Evolutionary conservation across 805 yeast species (phyloP), one percentile per base, ranked within the genome.

Genomic region (Candida alai): DNA sequence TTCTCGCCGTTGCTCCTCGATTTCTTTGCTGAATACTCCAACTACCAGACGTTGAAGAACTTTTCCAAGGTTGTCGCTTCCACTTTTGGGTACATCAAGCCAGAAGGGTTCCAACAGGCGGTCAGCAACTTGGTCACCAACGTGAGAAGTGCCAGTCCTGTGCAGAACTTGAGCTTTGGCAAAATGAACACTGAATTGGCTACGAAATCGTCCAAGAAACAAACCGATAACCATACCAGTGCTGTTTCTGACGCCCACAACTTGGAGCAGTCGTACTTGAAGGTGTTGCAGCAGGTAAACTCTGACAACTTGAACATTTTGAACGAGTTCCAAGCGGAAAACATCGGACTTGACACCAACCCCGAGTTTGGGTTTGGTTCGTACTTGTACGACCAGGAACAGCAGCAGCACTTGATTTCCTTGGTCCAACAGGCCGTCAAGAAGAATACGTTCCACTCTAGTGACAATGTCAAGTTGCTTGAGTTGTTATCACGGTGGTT

Each of bases 361-460:
- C 97, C 97, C 16, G 97, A 88, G 60, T 89, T 66, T 52, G 96
- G 96, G 6, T 85, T 74, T 46, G 97, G 97, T 57, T 62, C 75
- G 18, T 87, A 70, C 53, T 59, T 88, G 46, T 74, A 72, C 33
- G 62, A 62, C 24, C 73, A 76, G 47, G 77, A 77, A 45, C 69
- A 73, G 42, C 72, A 74, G 35, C 50, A 56, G 18, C 57, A 61
- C 18, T 65, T 81, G 43, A 47, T 73, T 11, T 50, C 57, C 7
- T 51, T 68, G 32, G 76, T 78, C 6, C 63, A 68, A 41, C 50
- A 57, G 15, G 63, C 79, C 4, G 60, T 76, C 11, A 68, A 69
- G 48, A 57, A 65, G 5, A 70, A 63, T 39, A 55, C 60, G 27
- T 74, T 64, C 54, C 52, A 54, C 41, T 63, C 73, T 20, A 58